Base-by-base conservation (phyloP, 805 yeast species). In the Yamadazyma kitorensis region DNA sequence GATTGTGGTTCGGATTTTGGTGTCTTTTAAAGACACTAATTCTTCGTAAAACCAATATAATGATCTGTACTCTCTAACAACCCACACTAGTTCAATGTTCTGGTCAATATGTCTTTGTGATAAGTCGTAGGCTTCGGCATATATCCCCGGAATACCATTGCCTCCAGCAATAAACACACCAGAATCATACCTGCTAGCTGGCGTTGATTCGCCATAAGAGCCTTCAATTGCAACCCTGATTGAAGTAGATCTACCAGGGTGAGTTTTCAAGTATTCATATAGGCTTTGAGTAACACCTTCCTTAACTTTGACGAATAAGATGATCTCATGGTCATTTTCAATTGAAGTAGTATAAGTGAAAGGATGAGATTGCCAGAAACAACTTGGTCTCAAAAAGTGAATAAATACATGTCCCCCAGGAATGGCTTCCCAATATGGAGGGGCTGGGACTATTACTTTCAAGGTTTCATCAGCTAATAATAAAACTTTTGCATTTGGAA, bases 301-400 rank as follows among this genome's bases (percentile, higher is more conserved):
- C 36, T 63, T 63, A 14, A 57, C 64, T 40, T 63, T 62, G 14
- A 54, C 44, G 36, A 52, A 62, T 17, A 62, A 47, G 3, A 55
- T 39, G n/a, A 63, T 54, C 14, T 44, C 45, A 27, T 49, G 36
- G 6, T 48, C 37, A 11, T 41, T 37, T 5, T 38, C 40, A 16
- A 41, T 23, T 2, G 44, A 36, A 4, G 43, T 38, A 5, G 64
- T 59, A 34, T 59, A 62, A 0, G 85, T 78, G 44, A 80, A 80
- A 3, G 87, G 87, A 52, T 80, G 86, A 1, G 85, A 77, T 46
- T 80, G 81, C 76, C 81, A 75, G 47, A 77, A 74, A 45, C 72
- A 55, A 22, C 59, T 43, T 27, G 66, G 61, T 21, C 48, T 59
- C 27, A 76, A 47, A 42, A 74, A 64, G 44, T 74, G 77, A 13